phyloP scores from a whole-genome alignment of 805 yeast species.

The Metahyphopichia silvanorum region DNA sequence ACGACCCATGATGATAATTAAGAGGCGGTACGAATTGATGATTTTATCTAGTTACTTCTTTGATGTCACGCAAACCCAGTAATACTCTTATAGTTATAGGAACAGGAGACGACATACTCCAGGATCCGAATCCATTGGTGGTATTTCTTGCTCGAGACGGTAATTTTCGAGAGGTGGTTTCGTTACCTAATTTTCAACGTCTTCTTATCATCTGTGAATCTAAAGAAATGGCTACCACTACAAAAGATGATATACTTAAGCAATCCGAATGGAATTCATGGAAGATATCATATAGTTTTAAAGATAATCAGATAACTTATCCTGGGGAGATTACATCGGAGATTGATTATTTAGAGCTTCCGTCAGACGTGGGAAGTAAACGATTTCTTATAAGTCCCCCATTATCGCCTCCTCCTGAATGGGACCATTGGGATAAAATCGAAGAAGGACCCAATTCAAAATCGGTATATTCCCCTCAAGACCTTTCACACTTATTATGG shows the following conservation, averaged over 20 bases:
- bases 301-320: conserved; percentile 24
- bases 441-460: conserved; percentile 41
- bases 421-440: conserved; percentile 40
- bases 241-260: conserved; percentile 14
- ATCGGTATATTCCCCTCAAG: conserved; percentile 34
- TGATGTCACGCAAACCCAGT: conserved; percentile 13
- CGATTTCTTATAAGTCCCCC: conserved; percentile 45
- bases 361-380: conserved; percentile 34
- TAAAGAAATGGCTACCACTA: conserved; percentile 15
- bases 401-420: conserved; percentile 40
- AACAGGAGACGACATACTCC: conserved; percentile 15
- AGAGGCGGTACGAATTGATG: no score
- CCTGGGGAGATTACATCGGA: conserved; percentile 6
- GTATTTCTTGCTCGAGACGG: conserved; percentile 20
- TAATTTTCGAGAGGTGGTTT: conserved; percentile 28
- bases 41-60: no score
- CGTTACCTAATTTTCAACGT: conserved; percentile 30
- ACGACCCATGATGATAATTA: no score
- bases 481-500: conserved; percentile 42
- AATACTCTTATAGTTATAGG: conserved; percentile 37
- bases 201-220: conserved; percentile 31
- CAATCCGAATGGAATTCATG: conserved; percentile 13
- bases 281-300: conserved; percentile 27
- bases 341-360: conserved; percentile 35
- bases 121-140: conserved; percentile 24